These are phyloP conservation scores for Castanea sativa DNA, from an alignment of 306 rosid species.

Conservation along the genomic window DNA sequence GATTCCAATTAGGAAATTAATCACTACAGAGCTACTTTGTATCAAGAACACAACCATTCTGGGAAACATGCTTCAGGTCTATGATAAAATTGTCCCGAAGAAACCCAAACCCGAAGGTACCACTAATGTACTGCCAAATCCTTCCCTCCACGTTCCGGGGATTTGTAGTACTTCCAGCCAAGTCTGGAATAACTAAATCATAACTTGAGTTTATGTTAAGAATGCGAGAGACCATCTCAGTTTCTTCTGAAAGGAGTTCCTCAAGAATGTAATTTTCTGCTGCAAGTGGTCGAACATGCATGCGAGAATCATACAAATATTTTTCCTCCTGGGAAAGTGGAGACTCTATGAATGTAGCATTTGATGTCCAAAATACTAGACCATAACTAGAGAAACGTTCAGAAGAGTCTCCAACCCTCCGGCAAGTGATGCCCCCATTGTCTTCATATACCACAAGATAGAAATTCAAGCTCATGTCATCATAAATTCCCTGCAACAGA, in stretches of 20 bases:
- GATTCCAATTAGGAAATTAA: slow-evolving; percentile 18
- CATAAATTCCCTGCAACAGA: slow-evolving; percentile 77
- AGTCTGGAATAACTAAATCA: slow-evolving; percentile 62
- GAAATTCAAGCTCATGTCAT: slow-evolving; percentile 70
- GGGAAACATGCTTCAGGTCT: slow-evolving; percentile 66
- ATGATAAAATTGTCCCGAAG: slow-evolving; percentile 69
- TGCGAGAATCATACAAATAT: slow-evolving; percentile 53
- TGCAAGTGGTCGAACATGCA: slow-evolving; percentile 59
- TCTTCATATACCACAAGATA: slow-evolving; percentile 85
- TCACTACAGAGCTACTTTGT: slow-evolving; percentile 35
- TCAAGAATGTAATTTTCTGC: slow-evolving; percentile 36
- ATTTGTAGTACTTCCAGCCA: slow-evolving; percentile 41
- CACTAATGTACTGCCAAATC: slow-evolving; percentile 81
- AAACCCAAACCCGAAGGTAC: slow-evolving; percentile 88
- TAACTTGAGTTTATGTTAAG: slow-evolving; percentile 69
- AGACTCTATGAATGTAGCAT: slow-evolving; percentile 51
- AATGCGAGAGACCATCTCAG: slow-evolving; percentile 49
- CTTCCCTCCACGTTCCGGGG: slow-evolving; percentile 72
- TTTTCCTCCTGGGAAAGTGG: slow-evolving; percentile 76
- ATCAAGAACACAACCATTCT: slow-evolving; percentile 61
- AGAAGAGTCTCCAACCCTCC: slow-evolving; percentile 60
- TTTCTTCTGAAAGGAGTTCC: slow-evolving; percentile 33
- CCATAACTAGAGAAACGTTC: slow-evolving; percentile 36
- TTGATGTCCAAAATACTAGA: slow-evolving; percentile 71
- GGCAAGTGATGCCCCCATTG: slow-evolving; percentile 83